phyloP scores from a whole-genome alignment of 2,329 filamentous ascomycete genomes.

The Calonectria fujianensis region DNA sequence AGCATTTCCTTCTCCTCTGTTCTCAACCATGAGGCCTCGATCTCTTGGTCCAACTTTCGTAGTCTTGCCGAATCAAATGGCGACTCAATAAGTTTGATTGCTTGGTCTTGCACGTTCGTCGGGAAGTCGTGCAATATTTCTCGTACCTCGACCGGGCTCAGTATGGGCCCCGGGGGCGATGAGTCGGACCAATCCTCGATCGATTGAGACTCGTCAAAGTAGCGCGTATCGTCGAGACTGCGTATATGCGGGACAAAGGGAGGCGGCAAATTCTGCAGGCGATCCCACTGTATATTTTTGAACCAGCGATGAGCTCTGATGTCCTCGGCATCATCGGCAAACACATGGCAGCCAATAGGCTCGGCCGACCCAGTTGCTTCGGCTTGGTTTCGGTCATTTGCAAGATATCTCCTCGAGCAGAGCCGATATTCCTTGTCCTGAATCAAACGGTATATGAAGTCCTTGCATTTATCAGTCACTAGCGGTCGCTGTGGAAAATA shows the following conservation, averaged over 20 bases:
- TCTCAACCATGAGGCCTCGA: constrained; percentile 63
- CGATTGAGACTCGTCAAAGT: constrained; percentile 89
- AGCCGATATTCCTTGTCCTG: constrained; percentile 85
- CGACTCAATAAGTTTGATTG: constrained; percentile 66
- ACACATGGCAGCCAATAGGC: constrained; percentile 78
- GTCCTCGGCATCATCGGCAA: constrained; percentile 88
- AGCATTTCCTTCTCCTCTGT: constrained; percentile 64
- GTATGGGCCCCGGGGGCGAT: constrained; percentile 58
- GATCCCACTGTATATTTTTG: constrained; percentile 84
- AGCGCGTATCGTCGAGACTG: constrained; percentile 84
- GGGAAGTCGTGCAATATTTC: constrained; percentile 62
- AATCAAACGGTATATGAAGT: constrained; percentile 84
- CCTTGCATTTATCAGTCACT: constrained; percentile 82
- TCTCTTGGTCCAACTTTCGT: constrained; percentile 69
- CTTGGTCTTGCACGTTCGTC: constrained; percentile 64
- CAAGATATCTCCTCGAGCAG: constrained; percentile 83
- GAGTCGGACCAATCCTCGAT: constrained; percentile 79
- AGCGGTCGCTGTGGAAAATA: constrained; percentile 80
- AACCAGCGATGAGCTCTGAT: constrained; percentile 95
- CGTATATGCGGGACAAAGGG: constrained; percentile 87
- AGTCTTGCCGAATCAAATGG: constrained; percentile 70
- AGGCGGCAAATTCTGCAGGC: constrained; percentile 80
- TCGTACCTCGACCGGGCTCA: constrained; percentile 57
- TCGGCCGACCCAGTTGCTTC: constrained; percentile 50
- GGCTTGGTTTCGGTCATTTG: constrained; percentile 72